Base-by-base conservation (phyloP, 78 protist species). In the Chrysochromulina parva region DNA sequence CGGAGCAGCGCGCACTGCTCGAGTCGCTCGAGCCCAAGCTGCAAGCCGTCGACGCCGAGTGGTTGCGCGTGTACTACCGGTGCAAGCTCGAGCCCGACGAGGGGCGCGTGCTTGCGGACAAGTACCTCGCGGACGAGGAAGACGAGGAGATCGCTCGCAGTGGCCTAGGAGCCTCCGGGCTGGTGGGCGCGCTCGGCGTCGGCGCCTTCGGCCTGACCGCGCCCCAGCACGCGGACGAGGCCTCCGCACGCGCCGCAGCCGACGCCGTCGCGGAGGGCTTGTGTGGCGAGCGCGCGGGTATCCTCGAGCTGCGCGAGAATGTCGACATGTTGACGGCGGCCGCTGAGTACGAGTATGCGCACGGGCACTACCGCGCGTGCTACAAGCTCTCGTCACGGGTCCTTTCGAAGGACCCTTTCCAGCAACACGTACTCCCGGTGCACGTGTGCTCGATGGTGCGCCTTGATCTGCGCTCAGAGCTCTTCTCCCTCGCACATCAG, bases 401-500 rank as follows among this genome's bases (percentile, higher is more conserved):
- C 9, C 59, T 90, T n/a, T 26, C 7, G 52, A 7, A 3, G 55
- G 92, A 90, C 88, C 92, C 92, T 20, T 90, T n/a, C 74, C 26
- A 82, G 47, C 78, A 10, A n/a, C 5, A 47, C 19, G 58, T 50
- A 28, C 74, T 90, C 28, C 92, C 92, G 10, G 74, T 82, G 50
- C 88, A 90, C 88, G 16, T 80, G 62, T 90, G 90, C 73, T 59
- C 71, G 11, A 57, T 95, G 47, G 94, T 76, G 26, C 52, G 47
- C 69, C 91, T 93, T 55, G 11, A 60, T 60, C 6, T 55, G 81
- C 90, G 60, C 16, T 26, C 90, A 3, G 94, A 94, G 67, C 93
- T 95, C n/a, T 95, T 92, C 76, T 6, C 3, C 22, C 0, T 89
- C 24, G 95, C 94, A 1, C 96, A 95, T 88, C 47, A 52, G 22